Percentiles rank a stretch among this genome's conserved stretches.
Conservation (phyloP, 257 asterid genomes). For the Penstemon newberryi region DNA sequence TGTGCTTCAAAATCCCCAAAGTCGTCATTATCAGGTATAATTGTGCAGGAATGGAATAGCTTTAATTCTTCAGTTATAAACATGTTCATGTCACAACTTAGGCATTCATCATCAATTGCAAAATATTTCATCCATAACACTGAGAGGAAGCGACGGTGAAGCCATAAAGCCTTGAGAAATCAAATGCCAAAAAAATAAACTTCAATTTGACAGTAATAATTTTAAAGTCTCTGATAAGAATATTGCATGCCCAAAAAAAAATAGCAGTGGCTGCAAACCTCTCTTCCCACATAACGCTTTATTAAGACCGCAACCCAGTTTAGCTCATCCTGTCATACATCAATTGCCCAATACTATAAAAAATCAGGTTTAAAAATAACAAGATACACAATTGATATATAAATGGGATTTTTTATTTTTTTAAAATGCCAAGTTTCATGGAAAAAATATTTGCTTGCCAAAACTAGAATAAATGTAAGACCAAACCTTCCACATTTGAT, state of each 20-base stretch:
- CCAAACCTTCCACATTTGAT: slow-evolving; percentile 63
- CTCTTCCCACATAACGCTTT: slow-evolving; percentile 79
- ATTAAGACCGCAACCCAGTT: slow-evolving; percentile 72
- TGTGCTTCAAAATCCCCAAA: slow-evolving; percentile 82
- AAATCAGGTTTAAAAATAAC: slow-evolving; percentile 12
- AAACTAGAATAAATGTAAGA: slow-evolving; percentile 19
- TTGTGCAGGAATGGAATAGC: slow-evolving; percentile 51
- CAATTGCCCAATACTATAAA: slow-evolving; percentile 33
- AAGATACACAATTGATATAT: not conserved
- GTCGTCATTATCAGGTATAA: slow-evolving; percentile 54
- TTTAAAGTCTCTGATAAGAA: not conserved
- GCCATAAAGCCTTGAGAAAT: slow-evolving; percentile 79
- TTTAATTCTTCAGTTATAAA: slow-evolving; percentile 53
- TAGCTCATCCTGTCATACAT: slow-evolving; percentile 68
- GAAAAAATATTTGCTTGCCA: not conserved
- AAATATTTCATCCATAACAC: slow-evolving; percentile 65
- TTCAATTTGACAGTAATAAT: not conserved
- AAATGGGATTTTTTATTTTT: not conserved
- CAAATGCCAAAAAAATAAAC: slow-evolving; percentile 9
- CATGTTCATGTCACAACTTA: slow-evolving; percentile 25
- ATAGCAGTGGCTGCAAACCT: slow-evolving; percentile 45
- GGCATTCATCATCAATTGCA: slow-evolving; percentile 22
- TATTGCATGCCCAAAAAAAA: not conserved
- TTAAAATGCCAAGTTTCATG: not conserved
- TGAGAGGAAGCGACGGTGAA: slow-evolving; percentile 91